Evolutionary conservation across 2,329 filamentous ascomycete species (phyloP).

Genomic region (Pseudocercospora fuligena): DNA sequence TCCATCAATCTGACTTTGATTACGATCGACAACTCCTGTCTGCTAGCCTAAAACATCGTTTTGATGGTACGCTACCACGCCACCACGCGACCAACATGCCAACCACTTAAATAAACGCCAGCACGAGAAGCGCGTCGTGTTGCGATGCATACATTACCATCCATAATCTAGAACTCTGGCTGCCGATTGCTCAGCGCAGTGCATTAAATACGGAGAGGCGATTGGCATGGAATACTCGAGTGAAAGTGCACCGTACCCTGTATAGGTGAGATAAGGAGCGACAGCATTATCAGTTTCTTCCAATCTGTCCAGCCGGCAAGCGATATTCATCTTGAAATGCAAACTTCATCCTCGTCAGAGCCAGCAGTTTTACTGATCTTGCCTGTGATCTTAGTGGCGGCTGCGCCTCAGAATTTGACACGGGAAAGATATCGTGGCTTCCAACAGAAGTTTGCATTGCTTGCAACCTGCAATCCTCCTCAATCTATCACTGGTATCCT

Average conservation of each 20-base stretch:
- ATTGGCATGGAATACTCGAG: too few relatives aligned
- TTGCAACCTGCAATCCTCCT: background rate
- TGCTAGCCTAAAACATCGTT: background rate
- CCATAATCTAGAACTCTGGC: too few relatives aligned
- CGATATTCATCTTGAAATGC: background rate
- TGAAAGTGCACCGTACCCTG: too few relatives aligned
- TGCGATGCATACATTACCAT: background rate
- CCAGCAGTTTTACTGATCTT: background rate
- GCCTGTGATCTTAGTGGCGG: background rate
- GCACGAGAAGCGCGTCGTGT: background rate
- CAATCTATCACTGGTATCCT: background rate
- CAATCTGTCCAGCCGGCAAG: background rate
- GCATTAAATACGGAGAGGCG: too few relatives aligned
- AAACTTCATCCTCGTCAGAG: background rate
- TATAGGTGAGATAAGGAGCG: background rate
- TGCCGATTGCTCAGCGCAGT: too few relatives aligned
- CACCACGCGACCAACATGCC: background rate
- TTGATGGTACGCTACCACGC: background rate
- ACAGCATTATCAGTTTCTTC: background rate
- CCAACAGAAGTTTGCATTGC: background rate
- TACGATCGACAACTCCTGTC: background rate
- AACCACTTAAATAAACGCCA: background rate
- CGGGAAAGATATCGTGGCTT: background rate
- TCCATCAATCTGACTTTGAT: background rate
- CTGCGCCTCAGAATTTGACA: background rate